These are phyloP conservation scores for Rhododendron kiyosumense DNA, from an alignment of 148 eudicot genomes.

Conservation along the genomic window DNA sequence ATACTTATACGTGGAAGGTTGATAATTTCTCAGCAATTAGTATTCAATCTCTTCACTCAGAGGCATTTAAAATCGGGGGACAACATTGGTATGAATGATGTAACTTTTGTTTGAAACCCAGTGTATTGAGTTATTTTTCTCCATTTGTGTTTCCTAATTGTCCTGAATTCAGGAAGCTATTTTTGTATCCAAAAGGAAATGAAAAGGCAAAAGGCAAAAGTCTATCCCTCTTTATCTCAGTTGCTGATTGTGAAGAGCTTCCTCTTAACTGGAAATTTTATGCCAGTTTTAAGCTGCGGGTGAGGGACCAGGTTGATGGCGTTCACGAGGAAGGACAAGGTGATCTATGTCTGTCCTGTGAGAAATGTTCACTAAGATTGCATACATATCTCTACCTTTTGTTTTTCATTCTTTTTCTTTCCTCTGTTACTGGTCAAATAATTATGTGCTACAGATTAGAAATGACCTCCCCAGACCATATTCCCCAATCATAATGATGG, in stretches of 20 bases:
- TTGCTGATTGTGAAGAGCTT: background rate
- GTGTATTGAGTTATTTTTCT: background rate
- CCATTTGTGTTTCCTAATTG: background rate
- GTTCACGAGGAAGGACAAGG: background rate
- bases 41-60: background rate
- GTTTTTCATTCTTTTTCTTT: background rate
- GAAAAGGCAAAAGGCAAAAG: background rate
- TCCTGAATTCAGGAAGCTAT: background rate
- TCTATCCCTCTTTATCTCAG: background rate
- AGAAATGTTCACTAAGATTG: background rate
- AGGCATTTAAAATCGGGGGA: background rate
- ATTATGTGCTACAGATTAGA: background rate
- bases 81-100: background rate
- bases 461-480: background rate
- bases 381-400: background rate
- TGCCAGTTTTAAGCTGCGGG: background rate
- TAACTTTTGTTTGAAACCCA: background rate
- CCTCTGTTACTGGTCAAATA: background rate
- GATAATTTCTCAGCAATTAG: constrained; percentile 11
- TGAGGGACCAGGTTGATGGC: background rate
- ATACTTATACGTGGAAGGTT: constrained; percentile 11
- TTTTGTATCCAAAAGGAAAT: background rate
- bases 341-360: background rate
- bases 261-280: constrained; percentile 1
- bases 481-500: background rate